phyloP scores from a whole-genome alignment of 192 early-diverging fungal species.

The Dimargaris cristalligena region DNA sequence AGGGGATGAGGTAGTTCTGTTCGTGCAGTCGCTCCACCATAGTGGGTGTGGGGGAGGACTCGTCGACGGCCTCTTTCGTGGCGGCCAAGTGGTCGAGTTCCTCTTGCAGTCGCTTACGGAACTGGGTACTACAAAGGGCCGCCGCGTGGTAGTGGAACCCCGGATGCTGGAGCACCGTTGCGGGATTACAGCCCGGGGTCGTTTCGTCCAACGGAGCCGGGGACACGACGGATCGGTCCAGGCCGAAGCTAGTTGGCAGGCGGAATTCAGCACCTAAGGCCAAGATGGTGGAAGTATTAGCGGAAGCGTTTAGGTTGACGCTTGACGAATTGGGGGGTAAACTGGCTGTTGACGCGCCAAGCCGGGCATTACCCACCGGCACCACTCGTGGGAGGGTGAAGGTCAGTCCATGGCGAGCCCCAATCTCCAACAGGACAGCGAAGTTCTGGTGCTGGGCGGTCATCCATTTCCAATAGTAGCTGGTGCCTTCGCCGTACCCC shows the following conservation, averaged over 20 bases:
- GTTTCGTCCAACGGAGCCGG: neutral
- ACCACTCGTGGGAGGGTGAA: neutral
- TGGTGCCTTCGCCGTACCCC: slow-evolving; percentile 53
- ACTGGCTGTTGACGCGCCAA: too few relatives aligned
- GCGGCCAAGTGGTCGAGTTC: neutral
- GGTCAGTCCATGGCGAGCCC: neutral
- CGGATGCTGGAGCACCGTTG: slow-evolving; percentile 61
- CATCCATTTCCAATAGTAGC: slow-evolving; percentile 56
- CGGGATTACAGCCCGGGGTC: slow-evolving; percentile 35
- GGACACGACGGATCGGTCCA: neutral
- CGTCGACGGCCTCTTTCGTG: too few relatives aligned
- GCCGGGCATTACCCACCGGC: neutral
- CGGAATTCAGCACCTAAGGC: neutral
- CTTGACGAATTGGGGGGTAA: too few relatives aligned
- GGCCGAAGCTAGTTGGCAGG: neutral
- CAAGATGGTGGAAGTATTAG: neutral
- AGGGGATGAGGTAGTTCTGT: neutral
- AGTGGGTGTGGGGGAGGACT: neutral
- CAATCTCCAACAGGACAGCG: neutral
- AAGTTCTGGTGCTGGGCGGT: slow-evolving; percentile 5
- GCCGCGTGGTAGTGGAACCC: slow-evolving; percentile 70
- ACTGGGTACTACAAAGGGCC: slow-evolving; percentile 55
- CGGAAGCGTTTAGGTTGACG: too few relatives aligned
- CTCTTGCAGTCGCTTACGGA: slow-evolving; percentile 37
- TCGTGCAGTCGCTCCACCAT: neutral